Conservation (phyloP, 495 filamentous ascomycete genomes). For the Aspergillus nidulans region DNA sequence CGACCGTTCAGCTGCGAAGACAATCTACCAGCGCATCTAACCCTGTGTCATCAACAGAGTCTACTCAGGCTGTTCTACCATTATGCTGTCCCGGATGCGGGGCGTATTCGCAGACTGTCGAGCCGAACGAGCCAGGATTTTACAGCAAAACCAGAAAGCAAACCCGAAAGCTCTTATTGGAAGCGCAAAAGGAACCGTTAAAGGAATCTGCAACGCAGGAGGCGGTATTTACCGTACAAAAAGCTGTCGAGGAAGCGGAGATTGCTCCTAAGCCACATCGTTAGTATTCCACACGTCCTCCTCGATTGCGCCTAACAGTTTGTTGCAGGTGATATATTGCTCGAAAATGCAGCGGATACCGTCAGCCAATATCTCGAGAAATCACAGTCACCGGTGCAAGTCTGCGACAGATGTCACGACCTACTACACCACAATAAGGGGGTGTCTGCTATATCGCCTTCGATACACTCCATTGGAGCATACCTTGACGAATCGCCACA, state of each 20-base stretch:
- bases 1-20: conserved; percentile 15
- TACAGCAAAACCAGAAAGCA: conserved; percentile 57
- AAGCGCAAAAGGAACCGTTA: conserved; percentile 23
- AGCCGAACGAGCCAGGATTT: conserved; percentile 70
- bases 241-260: conserved; percentile 3
- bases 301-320: conserved; percentile 1
- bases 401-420: conserved; percentile 85
- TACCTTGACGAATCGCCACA: conserved; percentile 84
- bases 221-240: conserved; percentile 15
- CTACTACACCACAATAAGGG: conserved; percentile 70
- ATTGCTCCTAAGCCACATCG: conserved; percentile 18
- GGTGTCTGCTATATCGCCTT: conserved; percentile 68
- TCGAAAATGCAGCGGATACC: conserved; percentile 34
- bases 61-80: conserved; percentile 24
- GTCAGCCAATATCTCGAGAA: conserved; percentile 16
- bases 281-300: conserved; percentile 8
- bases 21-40: conserved; percentile 19
- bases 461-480: conserved; percentile 67
- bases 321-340: conserved; percentile 22
- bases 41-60: conserved; percentile 3
- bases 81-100: conserved; percentile 80
- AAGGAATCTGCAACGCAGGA: conserved; percentile 18
- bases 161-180: conserved; percentile 31
- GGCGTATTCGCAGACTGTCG: conserved; percentile 68
- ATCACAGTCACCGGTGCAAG: conserved; percentile 26